Evolutionary conservation across 2,329 filamentous ascomycete species (phyloP), one percentile per base, ranked within the genome.

Genomic region (Pseudogymnoascus sp.): DNA sequence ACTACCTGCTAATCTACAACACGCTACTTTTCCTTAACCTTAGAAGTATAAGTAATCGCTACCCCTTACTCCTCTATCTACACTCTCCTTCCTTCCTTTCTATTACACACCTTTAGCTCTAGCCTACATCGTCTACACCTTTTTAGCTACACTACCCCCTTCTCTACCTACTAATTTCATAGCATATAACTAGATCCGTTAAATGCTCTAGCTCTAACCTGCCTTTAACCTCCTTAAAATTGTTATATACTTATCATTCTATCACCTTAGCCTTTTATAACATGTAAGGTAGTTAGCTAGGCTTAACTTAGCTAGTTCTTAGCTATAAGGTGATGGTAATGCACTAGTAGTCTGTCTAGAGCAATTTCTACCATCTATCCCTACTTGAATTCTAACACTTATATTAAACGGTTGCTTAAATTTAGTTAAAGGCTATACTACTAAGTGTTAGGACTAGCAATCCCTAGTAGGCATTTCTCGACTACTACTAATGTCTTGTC

Each of bases 51-150:
- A 31, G 28, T 31, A 31, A 8, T 31, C 6, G 28, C 28, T 31
- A 10, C 28, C 28, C 28, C 28, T 31, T 10, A 10, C 28, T 31
- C 47, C 47, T 53, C 47, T 53, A 53, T 53, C 23, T 15, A 11
- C 47, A 53, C 21, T 53, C 47, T 53, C 47, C 47, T 21, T 40
- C 42, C 42, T 60, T 36, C 53, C 53, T 60, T 60, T 60, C 53
- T n/a, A 60, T 35, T 2, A 60, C 15, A 60, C 53, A 60, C 53
- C 35, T 60, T 60, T 26, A 11, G 23, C 53, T 60, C 26, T 60
- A 13, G 53, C 53, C 50, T 21, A 36, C 26, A 60, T 8, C 2
- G 6, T 60, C 19, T 9, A 36, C 15, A 60, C 28, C 6, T 60
- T 60, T 28, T 35, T 6, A 4, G 53, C 19, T 19, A 26, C 53